Conservation (phyloP, 2,329 filamentous ascomycete genomes). For the Colletotrichum lini region DNA sequence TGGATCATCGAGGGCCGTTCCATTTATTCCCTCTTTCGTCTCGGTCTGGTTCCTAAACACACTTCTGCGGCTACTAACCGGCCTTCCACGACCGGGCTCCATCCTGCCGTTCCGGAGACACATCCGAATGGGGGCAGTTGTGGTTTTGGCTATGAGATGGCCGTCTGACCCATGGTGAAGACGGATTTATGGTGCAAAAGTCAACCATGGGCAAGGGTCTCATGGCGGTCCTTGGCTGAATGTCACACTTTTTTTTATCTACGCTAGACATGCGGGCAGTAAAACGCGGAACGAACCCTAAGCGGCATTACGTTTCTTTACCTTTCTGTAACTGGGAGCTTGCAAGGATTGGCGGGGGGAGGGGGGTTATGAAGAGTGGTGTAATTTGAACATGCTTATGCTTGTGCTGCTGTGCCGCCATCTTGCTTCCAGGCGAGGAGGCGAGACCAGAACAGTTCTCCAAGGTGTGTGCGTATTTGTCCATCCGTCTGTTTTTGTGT, state of each 20-base stretch:
- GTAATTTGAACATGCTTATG: too few relatives aligned
- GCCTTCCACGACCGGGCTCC: too few relatives aligned
- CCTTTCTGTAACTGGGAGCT: background rate
- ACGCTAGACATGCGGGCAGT: background rate
- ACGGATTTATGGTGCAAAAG: background rate
- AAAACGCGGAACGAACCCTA: background rate
- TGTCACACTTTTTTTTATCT: background rate
- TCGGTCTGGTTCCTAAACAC: too few relatives aligned
- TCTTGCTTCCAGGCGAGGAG: background rate
- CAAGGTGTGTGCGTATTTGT: background rate
- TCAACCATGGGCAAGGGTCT: slow-evolving; percentile 2
- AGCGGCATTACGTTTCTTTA: slow-evolving; percentile 15
- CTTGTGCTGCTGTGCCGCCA: slow-evolving; percentile 9
- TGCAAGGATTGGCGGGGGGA: background rate
- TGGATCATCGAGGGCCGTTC: too few relatives aligned
- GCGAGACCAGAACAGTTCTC: background rate
- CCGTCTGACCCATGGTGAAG: background rate
- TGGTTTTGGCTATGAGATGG: too few relatives aligned
- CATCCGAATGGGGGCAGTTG: too few relatives aligned
- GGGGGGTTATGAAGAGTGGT: too few relatives aligned
- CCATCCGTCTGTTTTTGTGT: background rate
- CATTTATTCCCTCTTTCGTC: too few relatives aligned
- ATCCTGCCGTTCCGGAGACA: too few relatives aligned
- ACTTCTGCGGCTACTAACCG: too few relatives aligned
- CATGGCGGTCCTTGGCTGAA: background rate